Percentiles rank a stretch among this genome's conserved stretches.
These are phyloP conservation scores for Draba incana DNA, from an alignment of 345 rosid species.

Conservation along the genomic window DNA sequence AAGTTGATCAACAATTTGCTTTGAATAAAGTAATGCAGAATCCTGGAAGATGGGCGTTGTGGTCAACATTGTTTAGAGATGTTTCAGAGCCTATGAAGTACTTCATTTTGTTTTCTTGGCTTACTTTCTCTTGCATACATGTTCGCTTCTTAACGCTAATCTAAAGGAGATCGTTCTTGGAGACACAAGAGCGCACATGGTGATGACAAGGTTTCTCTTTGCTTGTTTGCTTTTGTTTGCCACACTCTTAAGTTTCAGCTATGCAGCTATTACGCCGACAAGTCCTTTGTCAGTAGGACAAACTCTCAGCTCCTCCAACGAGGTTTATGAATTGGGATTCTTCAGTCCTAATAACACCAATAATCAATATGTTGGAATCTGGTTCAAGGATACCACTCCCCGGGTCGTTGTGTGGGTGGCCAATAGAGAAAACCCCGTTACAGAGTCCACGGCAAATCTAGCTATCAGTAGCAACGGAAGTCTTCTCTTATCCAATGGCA, in stretches of 20 bases:
- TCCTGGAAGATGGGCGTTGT: conserved; percentile 11
- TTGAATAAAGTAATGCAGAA: conserved; percentile 23
- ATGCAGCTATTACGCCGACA: conserved; percentile 22
- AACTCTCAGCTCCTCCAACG: conserved; percentile 35
- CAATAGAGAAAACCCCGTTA: conserved; percentile 46
- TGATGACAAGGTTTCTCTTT: not conserved
- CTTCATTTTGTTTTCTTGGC: conserved; percentile 21
- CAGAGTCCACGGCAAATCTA: conserved; percentile 29
- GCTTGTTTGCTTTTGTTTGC: conserved; percentile 6
- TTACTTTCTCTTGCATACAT: not conserved
- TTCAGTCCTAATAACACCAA: conserved; percentile 32
- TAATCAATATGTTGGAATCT: conserved; percentile 44
- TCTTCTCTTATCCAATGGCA: conserved; percentile 27
- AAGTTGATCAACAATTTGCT: conserved; percentile 7
- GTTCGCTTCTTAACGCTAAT: not conserved
- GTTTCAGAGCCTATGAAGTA: no score
- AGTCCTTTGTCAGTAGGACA: conserved; percentile 36
- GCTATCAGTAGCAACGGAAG: conserved; percentile 36
- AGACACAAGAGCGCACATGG: not conserved
- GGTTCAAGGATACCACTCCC: conserved; percentile 37
- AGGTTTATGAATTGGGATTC: conserved; percentile 45
- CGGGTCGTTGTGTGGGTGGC: conserved; percentile 53
- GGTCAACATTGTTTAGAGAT: conserved; percentile 23
- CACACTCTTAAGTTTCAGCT: not conserved
- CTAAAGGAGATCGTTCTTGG: conserved; percentile 15